Evolutionary conservation across 345 rosid species (phyloP), one percentile per base, ranked within the genome.

Genomic region (Gossypioides kirkii): DNA sequence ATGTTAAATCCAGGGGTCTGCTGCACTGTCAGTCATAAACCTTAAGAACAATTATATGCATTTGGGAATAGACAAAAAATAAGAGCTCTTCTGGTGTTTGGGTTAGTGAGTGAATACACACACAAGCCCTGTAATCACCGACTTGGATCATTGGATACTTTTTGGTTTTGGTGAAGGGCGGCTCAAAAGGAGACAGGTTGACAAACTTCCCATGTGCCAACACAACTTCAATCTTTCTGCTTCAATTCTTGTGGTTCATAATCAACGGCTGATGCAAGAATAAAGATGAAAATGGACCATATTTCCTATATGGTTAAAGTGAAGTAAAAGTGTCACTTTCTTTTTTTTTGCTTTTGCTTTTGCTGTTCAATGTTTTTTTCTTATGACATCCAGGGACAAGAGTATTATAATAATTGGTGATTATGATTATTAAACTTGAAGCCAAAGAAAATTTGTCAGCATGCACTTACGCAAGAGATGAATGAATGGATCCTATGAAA

Each of bases 401-500:
- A 10, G 23, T 26, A 3, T 4, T 28, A 45, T 17, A 68, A 49
- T 26, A 26, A 49, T 68, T 10, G 25, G 42, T 50, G 2, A 69
- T 69, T 28, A 69, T 50, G 45, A 13, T 25, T 38, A 1, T 45
- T 38, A 58, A 59, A 72, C 69, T 74, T 71, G 18, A 50, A 28
- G 10, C 59, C 16, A 54, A 62, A 73, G 61, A 22, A 69, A 50
- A 28, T 10, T 54, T 53, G 61, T 38, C 43, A 12, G n/a, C 61
- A 73, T 23, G 73, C 58, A 66, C 58, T 60, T 32, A n/a, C 70
- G 65, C 76, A 52, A 73, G 77, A 47, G 50, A 67, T 28, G 53
- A 73, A 58, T 25, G 69, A 23, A 50, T 38, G 74, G 71, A 70
- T 77, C 75, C 78, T 58, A 79, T 18, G 54, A 13, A 8, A 56